A percentile compares a stretch with the other conserved stretches of the same genome.
These are phyloP conservation scores for Ascochyta koolunga DNA, from an alignment of 2,329 filamentous ascomycete species.

Conservation along the genomic window DNA sequence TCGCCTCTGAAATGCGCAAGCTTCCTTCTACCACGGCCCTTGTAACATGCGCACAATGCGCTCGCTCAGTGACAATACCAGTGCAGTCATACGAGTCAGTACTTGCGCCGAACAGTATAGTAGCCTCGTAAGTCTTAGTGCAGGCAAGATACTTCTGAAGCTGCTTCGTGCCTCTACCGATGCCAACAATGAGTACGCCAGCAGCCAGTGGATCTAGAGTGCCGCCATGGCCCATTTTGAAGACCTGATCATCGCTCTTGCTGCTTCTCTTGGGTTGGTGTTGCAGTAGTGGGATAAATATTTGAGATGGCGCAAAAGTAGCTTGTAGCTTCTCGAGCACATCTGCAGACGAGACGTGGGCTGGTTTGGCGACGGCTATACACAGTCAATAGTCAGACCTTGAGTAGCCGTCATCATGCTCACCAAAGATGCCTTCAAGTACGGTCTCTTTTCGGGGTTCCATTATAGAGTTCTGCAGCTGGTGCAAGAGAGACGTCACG, in stretches of 20 bases:
- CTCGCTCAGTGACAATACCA: conserved; percentile 23
- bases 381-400: not conserved
- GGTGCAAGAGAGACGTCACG: not conserved
- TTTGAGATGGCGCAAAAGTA: conserved; percentile 25
- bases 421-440: conserved; percentile 35
- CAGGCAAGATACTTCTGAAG: conserved; percentile 34
- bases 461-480: not conserved
- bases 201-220: conserved; percentile 40
- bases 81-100: conserved; percentile 40
- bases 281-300: conserved; percentile 23
- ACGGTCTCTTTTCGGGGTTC: not conserved
- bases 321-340: conserved; percentile 32
- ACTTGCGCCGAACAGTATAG: conserved; percentile 36
- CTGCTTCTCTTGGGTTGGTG: conserved; percentile 29
- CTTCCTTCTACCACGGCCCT: conserved; percentile 25
- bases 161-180: conserved; percentile 39
- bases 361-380: conserved; percentile 33
- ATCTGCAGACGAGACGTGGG: conserved; percentile 29
- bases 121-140: conserved; percentile 39
- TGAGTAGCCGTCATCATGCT: not conserved
- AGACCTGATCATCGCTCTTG: conserved; percentile 29
- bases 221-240: conserved; percentile 40
- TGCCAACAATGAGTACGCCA: conserved; percentile 39
- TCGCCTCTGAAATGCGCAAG: conserved; percentile 29
- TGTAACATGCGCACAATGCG: conserved; percentile 24